phyloP scores from a whole-genome alignment of 805 yeast genomes.

The Kodamaea leandrae region DNA sequence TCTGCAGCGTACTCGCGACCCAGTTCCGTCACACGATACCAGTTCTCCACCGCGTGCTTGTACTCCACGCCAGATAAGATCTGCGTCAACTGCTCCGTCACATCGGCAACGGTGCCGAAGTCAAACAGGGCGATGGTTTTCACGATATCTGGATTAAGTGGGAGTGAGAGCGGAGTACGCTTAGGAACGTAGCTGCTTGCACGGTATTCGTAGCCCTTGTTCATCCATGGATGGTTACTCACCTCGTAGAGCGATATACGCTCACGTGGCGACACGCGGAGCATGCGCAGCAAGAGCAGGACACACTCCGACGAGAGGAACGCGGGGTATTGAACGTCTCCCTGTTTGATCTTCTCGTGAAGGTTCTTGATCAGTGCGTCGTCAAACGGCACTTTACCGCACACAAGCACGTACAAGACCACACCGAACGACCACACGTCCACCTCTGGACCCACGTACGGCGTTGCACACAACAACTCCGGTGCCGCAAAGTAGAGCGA shows the following conservation, averaged over 20 bases:
- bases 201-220: constrained; percentile 74
- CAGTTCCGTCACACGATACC: constrained; percentile 50
- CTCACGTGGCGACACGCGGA: constrained; percentile 81
- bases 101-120: constrained; percentile 65
- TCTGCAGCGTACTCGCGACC: constrained; percentile 38
- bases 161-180: constrained; percentile 69
- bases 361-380: constrained; percentile 88
- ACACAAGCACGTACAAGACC: constrained; percentile 88
- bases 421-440: constrained; percentile 99
- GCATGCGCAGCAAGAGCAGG: constrained; percentile 78
- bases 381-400: constrained; percentile 98
- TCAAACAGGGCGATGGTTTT: constrained; percentile 76
- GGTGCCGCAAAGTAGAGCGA: constrained; percentile 98
- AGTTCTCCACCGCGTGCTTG: constrained; percentile 55
- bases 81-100: constrained; percentile 52
- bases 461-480: constrained; percentile 86
- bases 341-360: constrained; percentile 91
- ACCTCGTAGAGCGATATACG: constrained; percentile 81
- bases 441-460: constrained; percentile 94
- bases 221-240: constrained; percentile 92
- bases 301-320: constrained; percentile 77
- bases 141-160: constrained; percentile 65
- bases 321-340: constrained; percentile 87
- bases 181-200: constrained; percentile 72
- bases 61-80: constrained; percentile 67